Evolutionary conservation across 805 yeast genomes (phyloP), one percentile per base, ranked within the genome.

Genomic region (Cyberlindnera xylosilytica): DNA sequence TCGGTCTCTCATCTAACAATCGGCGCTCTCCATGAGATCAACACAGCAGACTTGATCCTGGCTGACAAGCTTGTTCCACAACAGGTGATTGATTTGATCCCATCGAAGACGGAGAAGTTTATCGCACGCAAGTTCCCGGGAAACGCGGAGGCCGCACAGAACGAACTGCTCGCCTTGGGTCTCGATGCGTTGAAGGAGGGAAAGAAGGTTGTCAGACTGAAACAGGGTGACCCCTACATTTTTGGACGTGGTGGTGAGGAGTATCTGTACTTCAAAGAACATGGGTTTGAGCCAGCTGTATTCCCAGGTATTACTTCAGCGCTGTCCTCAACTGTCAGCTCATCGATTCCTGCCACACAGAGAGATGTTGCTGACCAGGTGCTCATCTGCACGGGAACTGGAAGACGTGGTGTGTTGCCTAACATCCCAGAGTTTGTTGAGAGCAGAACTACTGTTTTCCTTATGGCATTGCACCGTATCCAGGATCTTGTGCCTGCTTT

Each of bases 201-300:
- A 13, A 72, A 78, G 54, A 79, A 78, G 43, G 96, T 91, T 1
- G 95, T 91, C 3, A 72, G 98, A 45, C 73, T 91, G 52, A 91
- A 91, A 62, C 98, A 91, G 65, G 98, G 98, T 26, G 98, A 91
- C 61, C 98, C 98, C 9, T 91, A 88, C 62, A 86, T 91, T 24
- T 91, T 87, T 61, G 98, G 98, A 4, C 78, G 98, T 49, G 98
- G 98, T 34, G 97, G 96, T 31, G 98, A 91, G 65, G 98, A 91
- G 57, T 87, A 63, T 60, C 54, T 77, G 9, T 90, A 70, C 59
- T 91, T 91, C 63, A 56, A 71, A 22, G 54, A 69, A 18, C 75
- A 83, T 53, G 96, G 96, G 0, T 87, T 57, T 53, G 69, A 61
- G 16, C 95, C 96, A 13, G 53, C 61, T 5, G 96, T 91, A 2